Evolutionary conservation across 352 stramenopile species (phyloP).

Genomic region (Discostella stelligera): DNA sequence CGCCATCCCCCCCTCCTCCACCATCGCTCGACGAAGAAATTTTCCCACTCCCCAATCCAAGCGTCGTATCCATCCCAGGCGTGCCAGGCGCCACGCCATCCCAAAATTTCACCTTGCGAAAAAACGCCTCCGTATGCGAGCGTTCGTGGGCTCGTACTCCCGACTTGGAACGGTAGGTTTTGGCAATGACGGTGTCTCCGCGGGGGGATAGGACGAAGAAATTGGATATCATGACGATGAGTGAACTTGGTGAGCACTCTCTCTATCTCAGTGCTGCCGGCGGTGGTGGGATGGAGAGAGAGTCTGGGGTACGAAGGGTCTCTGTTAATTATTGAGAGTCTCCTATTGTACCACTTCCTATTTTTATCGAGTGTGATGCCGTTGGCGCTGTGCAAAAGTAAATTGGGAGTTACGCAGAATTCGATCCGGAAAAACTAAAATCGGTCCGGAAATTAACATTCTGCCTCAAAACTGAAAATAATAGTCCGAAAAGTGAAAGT

Average conservation of each 20-base stretch:
- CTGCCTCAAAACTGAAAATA: too few species aligned
- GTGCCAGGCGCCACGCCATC: constrained; percentile 75
- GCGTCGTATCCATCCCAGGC: constrained; percentile 40
- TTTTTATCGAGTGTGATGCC: too few species aligned
- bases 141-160: constrained; percentile 70
- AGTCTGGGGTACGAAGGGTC: too few species aligned
- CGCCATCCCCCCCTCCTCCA: constrained; percentile 5
- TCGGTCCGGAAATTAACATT: too few species aligned
- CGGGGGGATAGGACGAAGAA: constrained; percentile 99
- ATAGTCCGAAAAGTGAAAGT: too few species aligned
- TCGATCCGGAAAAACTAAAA: too few species aligned
- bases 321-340: too few species aligned
- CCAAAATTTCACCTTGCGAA: constrained; percentile 99
- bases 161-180: constrained; percentile 89
- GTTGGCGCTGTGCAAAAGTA: too few species aligned
- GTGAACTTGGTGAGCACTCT: not conserved
- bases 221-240: constrained; percentile 89
- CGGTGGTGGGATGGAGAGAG: not conserved
- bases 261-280: not conserved
- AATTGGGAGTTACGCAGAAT: too few species aligned
- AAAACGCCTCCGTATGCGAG: constrained; percentile 93
- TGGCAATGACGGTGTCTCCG: constrained; percentile 98
- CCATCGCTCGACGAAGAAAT: constrained; percentile 11
- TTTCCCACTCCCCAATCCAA: constrained; percentile 23
- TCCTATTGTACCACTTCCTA: too few species aligned